These are phyloP conservation scores for Avena sativa DNA, from an alignment of 176 grass and related monocot genomes.

Conservation along the genomic window DNA sequence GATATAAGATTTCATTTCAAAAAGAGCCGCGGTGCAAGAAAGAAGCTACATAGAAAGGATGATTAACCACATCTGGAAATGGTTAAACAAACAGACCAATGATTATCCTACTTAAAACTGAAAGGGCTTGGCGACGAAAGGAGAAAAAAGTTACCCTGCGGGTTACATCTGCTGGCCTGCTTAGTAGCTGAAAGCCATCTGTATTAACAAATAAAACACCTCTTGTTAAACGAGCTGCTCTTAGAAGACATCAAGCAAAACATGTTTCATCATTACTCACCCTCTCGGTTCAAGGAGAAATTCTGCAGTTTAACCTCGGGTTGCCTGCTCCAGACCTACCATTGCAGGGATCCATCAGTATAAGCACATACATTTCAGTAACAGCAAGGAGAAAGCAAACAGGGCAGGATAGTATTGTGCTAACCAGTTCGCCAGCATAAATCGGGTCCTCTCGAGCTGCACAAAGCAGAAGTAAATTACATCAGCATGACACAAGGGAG, in stretches of 20 bases:
- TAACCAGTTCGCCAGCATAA: slow-evolving; percentile 29
- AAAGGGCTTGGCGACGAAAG: neutral
- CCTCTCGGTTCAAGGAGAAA: neutral
- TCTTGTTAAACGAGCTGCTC: neutral
- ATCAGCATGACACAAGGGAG: slow-evolving; percentile 16
- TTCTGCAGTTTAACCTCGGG: slow-evolving; percentile 28
- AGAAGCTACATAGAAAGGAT: neutral
- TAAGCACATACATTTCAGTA: slow-evolving; percentile 24
- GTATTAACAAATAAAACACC: neutral
- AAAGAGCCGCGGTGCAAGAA: neutral
- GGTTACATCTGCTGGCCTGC: neutral
- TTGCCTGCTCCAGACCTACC: slow-evolving; percentile 40
- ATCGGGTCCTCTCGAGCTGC: slow-evolving; percentile 43
- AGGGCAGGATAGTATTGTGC: slow-evolving; percentile 1
- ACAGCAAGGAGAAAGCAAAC: neutral
- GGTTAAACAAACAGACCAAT: neutral
- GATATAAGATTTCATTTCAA: slow-evolving; percentile 15
- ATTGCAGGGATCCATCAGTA: slow-evolving; percentile 1
- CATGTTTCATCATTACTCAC: slow-evolving; percentile 21
- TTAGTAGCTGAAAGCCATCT: neutral
- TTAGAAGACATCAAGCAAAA: neutral
- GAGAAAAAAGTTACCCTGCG: slow-evolving; percentile 41
- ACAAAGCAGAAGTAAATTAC: slow-evolving; percentile 27
- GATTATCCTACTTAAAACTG: slow-evolving; percentile 11
- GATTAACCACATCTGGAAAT: slow-evolving; percentile 15